Evolutionary conservation across 2,329 filamentous ascomycete species (phyloP), one percentile per base, ranked within the genome.

Genomic region (Colletotrichum melonis): DNA sequence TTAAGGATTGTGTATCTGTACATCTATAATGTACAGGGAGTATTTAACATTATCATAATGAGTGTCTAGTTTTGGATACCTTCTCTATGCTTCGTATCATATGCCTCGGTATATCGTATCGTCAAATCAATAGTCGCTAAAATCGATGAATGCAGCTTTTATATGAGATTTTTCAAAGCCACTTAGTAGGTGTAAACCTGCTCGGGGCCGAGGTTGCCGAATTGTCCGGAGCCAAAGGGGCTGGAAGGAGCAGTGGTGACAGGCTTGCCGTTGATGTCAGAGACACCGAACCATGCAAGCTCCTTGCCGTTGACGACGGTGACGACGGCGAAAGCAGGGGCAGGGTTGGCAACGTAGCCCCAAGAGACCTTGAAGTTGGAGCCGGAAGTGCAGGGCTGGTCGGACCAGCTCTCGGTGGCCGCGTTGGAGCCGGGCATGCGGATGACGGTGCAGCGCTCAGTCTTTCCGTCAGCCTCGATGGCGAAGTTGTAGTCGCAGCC

Each of bases 401-500:
- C 30, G 26, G 35, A 54, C 70, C 70, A 73, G 60, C 60, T 70
- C 56, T 73, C 70, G 3, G 59, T 65, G 16, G 67, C 67, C 16
- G 67, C 67, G 5, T 62, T 49, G 46, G 60, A 16, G 12, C 35
- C 67, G 19, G 60, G 70, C 56, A 52, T 42, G 60, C 70, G 70
- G 22, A 57, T 57, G 46, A 73, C n/a, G 14, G 60, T 66, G 60
- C 70, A 73, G 12, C 35, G 32, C 66, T 70, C 60, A 4, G 60
- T 57, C 59, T 56, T 14, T 9, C 67, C 70, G 35, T 62, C 67
- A 14, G 66, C 67, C 46, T 73, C 56, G 28, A 73, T 64, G 22
- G 52, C 63, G 55, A 73, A 73, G 67, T 65, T 70, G 70, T 73
- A 73, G 60, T 70, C 70, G 60, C 70, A 73, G 11, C 67, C 60